Conservation (phyloP, 2,329 filamentous ascomycete genomes). For the Fusarium sp. region DNA sequence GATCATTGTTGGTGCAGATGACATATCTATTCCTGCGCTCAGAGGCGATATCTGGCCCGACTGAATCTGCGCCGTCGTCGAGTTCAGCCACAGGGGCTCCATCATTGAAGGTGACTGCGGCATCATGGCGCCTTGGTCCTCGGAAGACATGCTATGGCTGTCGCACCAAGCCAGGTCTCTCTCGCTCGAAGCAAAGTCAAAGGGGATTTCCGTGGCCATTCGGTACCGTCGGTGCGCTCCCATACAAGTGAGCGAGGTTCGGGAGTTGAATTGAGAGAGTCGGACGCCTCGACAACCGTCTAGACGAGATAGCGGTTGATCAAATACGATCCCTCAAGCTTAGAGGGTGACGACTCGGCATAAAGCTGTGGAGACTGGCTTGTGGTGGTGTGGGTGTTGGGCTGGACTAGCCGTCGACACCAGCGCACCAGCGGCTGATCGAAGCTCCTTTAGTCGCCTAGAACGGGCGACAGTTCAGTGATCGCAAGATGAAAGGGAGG, state of each 20-base stretch:
- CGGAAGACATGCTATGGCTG: constrained; percentile 59
- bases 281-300: constrained; percentile 15
- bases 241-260: constrained; percentile 9
- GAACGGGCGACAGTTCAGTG: constrained; percentile 41
- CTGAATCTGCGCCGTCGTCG: constrained; percentile 49
- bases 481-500: constrained; percentile 41
- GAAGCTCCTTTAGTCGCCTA: constrained; percentile 44
- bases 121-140: constrained; percentile 46
- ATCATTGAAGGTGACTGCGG: constrained; percentile 51
- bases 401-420: constrained; percentile 44
- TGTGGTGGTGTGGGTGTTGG: constrained; percentile 45
- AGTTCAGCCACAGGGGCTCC: constrained; percentile 47
- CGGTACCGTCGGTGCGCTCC: constrained; percentile 33
- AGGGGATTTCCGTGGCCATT: constrained; percentile 62
- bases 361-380: constrained; percentile 44
- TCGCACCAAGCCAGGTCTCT: constrained; percentile 61
- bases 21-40: constrained; percentile 63
- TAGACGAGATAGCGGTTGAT: constrained; percentile 32
- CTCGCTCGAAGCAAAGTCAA: constrained; percentile 57
- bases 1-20: constrained; percentile 56
- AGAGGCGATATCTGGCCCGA: constrained; percentile 66
- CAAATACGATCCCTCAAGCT: constrained; percentile 31
- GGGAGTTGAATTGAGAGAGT: constrained; percentile 19
- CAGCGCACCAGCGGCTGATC: constrained; percentile 47
- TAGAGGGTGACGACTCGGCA: constrained; percentile 38